A percentile compares a stretch with the other conserved stretches of the same genome.
These are phyloP conservation scores for Yarrowia deformans DNA, from an alignment of 805 yeast species.

Conservation along the genomic window DNA sequence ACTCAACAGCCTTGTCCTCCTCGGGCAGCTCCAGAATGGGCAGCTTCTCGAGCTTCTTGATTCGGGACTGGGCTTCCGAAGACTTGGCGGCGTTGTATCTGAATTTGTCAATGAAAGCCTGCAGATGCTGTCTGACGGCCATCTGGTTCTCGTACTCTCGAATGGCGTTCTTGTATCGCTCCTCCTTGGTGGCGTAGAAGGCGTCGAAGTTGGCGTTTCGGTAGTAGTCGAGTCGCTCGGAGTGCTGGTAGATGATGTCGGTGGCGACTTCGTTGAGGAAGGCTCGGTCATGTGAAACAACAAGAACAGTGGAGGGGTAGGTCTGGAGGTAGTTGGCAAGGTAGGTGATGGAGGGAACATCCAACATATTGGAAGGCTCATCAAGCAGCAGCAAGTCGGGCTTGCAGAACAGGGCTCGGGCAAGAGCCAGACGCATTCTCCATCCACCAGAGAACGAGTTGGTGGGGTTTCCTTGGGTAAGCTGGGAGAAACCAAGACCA, in stretches of 20 bases:
- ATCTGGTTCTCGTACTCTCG: slow-evolving; percentile 97
- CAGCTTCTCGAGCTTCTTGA: slow-evolving; percentile 92
- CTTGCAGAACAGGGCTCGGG: slow-evolving; percentile 96
- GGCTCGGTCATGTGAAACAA: slow-evolving; percentile 97
- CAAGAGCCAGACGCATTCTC: slow-evolving; percentile 99
- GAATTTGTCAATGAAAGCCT: slow-evolving; percentile 92
- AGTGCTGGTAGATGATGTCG: slow-evolving; percentile 96
- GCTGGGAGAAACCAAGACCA: slow-evolving; percentile 93
- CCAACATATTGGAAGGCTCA: slow-evolving; percentile 99
- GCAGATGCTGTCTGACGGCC: slow-evolving; percentile 94
- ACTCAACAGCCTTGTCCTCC: slow-evolving; percentile 82
- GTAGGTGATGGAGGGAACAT: slow-evolving; percentile 96
- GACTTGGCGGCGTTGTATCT: slow-evolving; percentile 98
- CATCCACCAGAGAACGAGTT: slow-evolving; percentile 99
- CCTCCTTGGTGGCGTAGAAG: slow-evolving; percentile 92
- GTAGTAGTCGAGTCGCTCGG: slow-evolving; percentile 95
- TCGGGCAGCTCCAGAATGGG: slow-evolving; percentile 94
- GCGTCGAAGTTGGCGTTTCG: slow-evolving; percentile 89
- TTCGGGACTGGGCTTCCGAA: slow-evolving; percentile 96
- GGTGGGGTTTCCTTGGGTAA: slow-evolving; percentile 82
- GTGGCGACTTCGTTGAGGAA: slow-evolving; percentile 98
- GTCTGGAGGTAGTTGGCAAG: slow-evolving; percentile 87
- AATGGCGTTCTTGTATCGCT: slow-evolving; percentile 88
- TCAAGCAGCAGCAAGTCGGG: slow-evolving; percentile 92
- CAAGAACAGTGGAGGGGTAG: slow-evolving; percentile 90